Conservation (phyloP, 1,139 yeast species). For the Candida freyschussii region DNA sequence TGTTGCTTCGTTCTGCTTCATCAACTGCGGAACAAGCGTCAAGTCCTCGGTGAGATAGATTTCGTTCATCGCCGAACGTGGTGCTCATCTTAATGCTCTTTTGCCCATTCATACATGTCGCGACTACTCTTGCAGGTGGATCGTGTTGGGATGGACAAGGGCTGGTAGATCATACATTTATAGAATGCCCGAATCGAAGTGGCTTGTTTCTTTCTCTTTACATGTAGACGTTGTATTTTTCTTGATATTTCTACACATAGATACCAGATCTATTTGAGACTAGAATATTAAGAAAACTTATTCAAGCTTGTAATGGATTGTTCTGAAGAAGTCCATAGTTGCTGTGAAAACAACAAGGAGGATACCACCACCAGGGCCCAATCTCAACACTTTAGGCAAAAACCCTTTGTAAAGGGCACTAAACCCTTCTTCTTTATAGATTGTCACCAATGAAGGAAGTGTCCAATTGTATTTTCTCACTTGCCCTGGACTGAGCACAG, state of each 20-base stretch:
- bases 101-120: slow-evolving; percentile 32
- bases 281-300: background rate
- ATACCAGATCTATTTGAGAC: background rate
- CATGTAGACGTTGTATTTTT: background rate
- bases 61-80: slow-evolving; percentile 21
- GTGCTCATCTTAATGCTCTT: slow-evolving; percentile 62
- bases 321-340: slow-evolving; percentile 90
- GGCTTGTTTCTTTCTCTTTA: no score
- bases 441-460: slow-evolving; percentile 68
- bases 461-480: slow-evolving; percentile 88
- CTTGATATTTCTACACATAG: background rate
- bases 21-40: slow-evolving; percentile 48
- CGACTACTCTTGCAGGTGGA: slow-evolving; percentile 33
- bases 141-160: slow-evolving; percentile 39
- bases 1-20: slow-evolving; percentile 48
- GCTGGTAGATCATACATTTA: slow-evolving; percentile 60
- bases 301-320: slow-evolving; percentile 36
- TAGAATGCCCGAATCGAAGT: no score
- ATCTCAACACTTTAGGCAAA: slow-evolving; percentile 92
- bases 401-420: slow-evolving; percentile 89
- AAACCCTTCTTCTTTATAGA: slow-evolving; percentile 86
- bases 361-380: slow-evolving; percentile 99
- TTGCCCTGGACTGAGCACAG: slow-evolving; percentile 59
- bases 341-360: slow-evolving; percentile 91
- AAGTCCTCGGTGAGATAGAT: slow-evolving; percentile 60